Evolutionary conservation across 179 eudicot genomes (phyloP).

Genomic region (Pouteria campechiana): DNA sequence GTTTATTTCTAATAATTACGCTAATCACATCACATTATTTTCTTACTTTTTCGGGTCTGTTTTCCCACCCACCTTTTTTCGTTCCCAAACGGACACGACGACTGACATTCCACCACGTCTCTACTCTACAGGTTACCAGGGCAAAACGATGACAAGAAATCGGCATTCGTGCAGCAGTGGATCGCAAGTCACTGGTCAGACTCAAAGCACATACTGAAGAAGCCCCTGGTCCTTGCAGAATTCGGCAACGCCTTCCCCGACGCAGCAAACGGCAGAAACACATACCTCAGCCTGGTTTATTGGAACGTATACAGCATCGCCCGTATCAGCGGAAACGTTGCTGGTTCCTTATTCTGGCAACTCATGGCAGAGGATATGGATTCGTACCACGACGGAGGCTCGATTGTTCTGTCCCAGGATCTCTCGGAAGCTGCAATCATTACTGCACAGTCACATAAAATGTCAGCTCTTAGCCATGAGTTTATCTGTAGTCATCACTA

Average conservation of each 20-base stretch:
- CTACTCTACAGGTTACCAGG: neutral
- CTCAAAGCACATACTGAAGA: neutral
- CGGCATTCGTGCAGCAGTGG: neutral
- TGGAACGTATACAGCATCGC: neutral
- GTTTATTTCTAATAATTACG: neutral
- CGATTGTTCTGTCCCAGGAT: neutral
- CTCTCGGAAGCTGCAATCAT: neutral
- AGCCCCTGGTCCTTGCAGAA: neutral
- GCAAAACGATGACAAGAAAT: neutral
- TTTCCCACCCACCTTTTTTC: too few relatives aligned
- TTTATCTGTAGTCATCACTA: too few relatives aligned
- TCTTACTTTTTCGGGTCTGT: too few relatives aligned
- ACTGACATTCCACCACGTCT: too few relatives aligned
- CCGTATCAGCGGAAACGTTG: neutral
- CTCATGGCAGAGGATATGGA: neutral
- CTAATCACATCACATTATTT: too few relatives aligned
- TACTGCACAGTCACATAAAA: slow-evolving; percentile 3
- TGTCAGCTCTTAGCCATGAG: too few relatives aligned
- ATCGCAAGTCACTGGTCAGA: neutral
- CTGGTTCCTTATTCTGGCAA: neutral
- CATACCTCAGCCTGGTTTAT: neutral
- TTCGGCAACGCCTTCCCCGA: neutral
- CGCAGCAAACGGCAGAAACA: neutral
- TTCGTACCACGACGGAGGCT: neutral
- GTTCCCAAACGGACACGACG: too few relatives aligned